These are phyloP conservation scores for Ophiostoma quercus DNA, from an alignment of 2,329 filamentous ascomycete genomes.

Conservation along the genomic window DNA sequence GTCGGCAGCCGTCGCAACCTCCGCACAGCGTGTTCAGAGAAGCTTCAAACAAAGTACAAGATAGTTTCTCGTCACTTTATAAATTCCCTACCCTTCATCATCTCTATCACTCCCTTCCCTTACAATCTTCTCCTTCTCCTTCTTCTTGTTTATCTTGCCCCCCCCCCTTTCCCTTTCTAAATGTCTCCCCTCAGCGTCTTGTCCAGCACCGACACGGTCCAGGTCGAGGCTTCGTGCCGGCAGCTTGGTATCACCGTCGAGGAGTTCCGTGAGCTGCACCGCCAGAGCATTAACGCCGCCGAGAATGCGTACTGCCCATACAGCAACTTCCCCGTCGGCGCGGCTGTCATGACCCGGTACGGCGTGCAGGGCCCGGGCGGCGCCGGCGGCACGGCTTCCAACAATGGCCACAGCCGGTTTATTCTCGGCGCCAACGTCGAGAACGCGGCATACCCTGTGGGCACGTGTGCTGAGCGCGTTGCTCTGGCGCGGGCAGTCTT, in stretches of 20 bases:
- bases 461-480: slow-evolving; percentile 93
- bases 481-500: slow-evolving; percentile 75
- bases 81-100: not conserved
- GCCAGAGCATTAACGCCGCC: slow-evolving; percentile 65
- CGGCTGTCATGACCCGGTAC: slow-evolving; percentile 59
- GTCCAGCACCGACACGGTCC: slow-evolving; percentile 28
- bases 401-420: slow-evolving; percentile 21
- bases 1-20: slow-evolving; percentile 13
- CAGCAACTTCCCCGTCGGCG: slow-evolving; percentile 86
- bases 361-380: slow-evolving; percentile 27
- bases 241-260: slow-evolving; percentile 49
- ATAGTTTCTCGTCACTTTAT: not conserved
- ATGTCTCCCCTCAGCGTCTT: slow-evolving; percentile 27
- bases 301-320: slow-evolving; percentile 83
- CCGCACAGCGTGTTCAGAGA: not conserved
- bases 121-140: not conserved
- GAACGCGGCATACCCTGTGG: slow-evolving; percentile 87
- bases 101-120: not conserved
- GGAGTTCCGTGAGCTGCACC: slow-evolving; percentile 61
- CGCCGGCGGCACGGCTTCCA: slow-evolving; percentile 25
- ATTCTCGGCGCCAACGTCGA: slow-evolving; percentile 83
- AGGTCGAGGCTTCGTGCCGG: slow-evolving; percentile 34
- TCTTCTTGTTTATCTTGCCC: not conserved
- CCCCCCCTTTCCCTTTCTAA: not conserved
- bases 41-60: too few relatives aligned